Conservation (phyloP, 345 rosid species). For the Salix viminalis region DNA sequence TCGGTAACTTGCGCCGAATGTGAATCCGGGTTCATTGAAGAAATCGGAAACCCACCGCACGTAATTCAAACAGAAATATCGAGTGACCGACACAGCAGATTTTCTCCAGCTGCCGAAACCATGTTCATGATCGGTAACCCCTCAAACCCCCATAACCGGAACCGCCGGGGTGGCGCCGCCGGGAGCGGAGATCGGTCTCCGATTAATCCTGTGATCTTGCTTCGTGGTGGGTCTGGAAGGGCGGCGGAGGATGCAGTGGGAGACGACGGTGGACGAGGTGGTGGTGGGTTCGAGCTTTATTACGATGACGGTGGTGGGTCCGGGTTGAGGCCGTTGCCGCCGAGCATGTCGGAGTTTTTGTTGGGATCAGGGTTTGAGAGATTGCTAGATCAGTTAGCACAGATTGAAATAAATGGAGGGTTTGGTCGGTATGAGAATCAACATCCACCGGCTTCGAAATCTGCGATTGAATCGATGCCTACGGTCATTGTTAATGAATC, state of each 20-base stretch:
- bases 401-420: constrained; percentile 63
- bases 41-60: constrained; percentile 36
- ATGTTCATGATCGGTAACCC: constrained; percentile 38
- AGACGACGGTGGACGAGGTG: constrained; percentile 5
- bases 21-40: constrained; percentile 75
- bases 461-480: constrained; percentile 84
- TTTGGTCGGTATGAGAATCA: constrained; percentile 38
- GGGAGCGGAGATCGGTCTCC: constrained; percentile 52
- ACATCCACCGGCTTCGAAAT: constrained; percentile 78
- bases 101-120: constrained; percentile 28
- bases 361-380: constrained; percentile 88
- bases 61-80: constrained; percentile 21
- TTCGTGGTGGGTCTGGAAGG: constrained; percentile 50
- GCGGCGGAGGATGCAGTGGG: constrained; percentile 7
- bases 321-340: constrained; percentile 75
- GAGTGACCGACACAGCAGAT: constrained; percentile 12
- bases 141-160: constrained; percentile 5
- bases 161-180: not conserved
- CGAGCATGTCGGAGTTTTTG: constrained; percentile 76
- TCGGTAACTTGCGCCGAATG: constrained; percentile 67
- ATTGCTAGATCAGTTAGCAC: constrained; percentile 69
- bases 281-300: constrained; percentile 55
- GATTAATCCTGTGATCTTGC: constrained; percentile 74
- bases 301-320: constrained; percentile 82
- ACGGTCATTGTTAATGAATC: constrained; percentile 38